Evolutionary conservation across 495 filamentous ascomycete genomes (phyloP).

Genomic region (Coniosporium apollinis): DNA sequence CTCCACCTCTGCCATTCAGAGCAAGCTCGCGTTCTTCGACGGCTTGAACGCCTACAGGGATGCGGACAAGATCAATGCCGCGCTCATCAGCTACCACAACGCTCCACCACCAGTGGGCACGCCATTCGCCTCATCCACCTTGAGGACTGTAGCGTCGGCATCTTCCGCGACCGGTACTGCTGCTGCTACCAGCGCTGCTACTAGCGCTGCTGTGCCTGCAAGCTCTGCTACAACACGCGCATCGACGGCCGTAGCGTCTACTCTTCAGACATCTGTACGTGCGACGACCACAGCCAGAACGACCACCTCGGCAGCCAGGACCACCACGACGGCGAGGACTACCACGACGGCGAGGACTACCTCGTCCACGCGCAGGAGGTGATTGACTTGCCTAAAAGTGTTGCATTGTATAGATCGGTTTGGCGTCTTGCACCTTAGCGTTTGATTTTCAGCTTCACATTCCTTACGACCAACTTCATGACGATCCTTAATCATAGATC

Average conservation of each 20-base stretch:
- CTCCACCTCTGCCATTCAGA: background rate
- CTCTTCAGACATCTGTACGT: background rate
- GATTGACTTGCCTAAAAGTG: no score
- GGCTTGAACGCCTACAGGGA: background rate
- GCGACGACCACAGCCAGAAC: background rate
- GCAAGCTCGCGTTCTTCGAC: background rate
- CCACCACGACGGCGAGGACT: background rate
- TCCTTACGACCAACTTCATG: no score
- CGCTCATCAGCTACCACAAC: background rate
- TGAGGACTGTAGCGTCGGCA: background rate
- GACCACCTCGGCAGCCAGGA: background rate
- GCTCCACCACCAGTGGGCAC: background rate
- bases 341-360: no score
- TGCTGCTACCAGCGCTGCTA: background rate
- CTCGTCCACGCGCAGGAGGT: no score
- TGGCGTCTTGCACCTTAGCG: no score
- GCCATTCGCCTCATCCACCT: background rate
- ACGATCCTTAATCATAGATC: no score
- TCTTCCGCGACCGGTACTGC: background rate
- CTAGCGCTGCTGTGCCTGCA: no score
- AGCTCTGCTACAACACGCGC: background rate
- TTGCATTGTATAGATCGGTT: no score
- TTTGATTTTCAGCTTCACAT: no score
- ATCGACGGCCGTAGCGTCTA: background rate
- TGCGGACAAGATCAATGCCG: background rate